These are phyloP conservation scores for Candida stauntonica DNA, from an alignment of 805 yeast species.

Conservation along the genomic window DNA sequence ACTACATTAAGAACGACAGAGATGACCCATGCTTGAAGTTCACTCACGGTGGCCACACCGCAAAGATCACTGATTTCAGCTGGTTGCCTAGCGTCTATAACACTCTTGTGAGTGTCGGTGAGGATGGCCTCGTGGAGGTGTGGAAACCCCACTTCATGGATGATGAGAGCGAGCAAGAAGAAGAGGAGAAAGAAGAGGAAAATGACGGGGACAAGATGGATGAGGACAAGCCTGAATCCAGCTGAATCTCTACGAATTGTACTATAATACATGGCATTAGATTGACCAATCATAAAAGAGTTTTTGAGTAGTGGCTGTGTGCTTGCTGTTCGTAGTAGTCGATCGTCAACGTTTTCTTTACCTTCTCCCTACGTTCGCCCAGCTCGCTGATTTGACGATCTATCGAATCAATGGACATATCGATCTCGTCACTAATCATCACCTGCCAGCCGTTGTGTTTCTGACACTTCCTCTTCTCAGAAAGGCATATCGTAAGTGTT, in stretches of 20 bases:
- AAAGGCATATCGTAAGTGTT: conserved; percentile 36
- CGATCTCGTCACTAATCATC: conserved; percentile 34
- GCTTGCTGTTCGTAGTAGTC: conserved; percentile 29
- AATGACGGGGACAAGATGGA: conserved; percentile 11
- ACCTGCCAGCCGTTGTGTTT: conserved; percentile 50
- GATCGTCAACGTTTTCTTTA: conserved; percentile 36
- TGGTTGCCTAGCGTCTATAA: conserved; percentile 61
- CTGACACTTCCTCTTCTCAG: conserved; percentile 51
- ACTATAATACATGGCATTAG: not conserved
- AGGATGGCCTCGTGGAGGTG: conserved; percentile 69
- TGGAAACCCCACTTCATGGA: conserved; percentile 49
- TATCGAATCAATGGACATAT: conserved; percentile 29
- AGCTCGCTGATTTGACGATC: conserved; percentile 19
- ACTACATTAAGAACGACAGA: conserved; percentile 49
- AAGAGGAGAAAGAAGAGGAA: conserved; percentile 22
- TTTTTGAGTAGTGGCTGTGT: not conserved
- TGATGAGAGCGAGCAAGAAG: conserved; percentile 39
- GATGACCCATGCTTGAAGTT: conserved; percentile 75
- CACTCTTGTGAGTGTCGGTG: conserved; percentile 64
- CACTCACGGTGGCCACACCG: conserved; percentile 86
- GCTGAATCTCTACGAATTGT: not conserved
- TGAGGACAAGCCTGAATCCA: not conserved
- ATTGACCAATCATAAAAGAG: too few species aligned
- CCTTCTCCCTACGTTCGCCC: conserved; percentile 27
- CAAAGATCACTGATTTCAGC: conserved; percentile 58